Percentiles rank a stretch among this genome's conserved stretches.
Conservation (phyloP, 2,329 filamentous ascomycete genomes). For the Biscogniauxia mediterranea region DNA sequence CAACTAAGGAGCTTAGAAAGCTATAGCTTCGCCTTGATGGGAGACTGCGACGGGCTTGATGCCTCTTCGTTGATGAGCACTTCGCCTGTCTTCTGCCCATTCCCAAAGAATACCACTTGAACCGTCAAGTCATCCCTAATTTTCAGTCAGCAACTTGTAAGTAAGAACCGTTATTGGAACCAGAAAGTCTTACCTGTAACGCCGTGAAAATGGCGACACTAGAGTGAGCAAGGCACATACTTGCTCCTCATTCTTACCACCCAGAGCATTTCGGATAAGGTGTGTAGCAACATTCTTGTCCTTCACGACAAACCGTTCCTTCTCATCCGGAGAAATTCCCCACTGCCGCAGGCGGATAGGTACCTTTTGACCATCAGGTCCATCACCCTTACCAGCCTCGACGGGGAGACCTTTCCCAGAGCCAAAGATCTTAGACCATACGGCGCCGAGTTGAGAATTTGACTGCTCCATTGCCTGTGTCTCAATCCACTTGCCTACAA, state of each 20-base stretch:
- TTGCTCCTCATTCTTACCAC: conserved; percentile 90
- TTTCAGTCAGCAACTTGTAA: conserved; percentile 17
- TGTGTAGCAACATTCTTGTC: conserved; percentile 97
- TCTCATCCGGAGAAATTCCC: conserved; percentile 72
- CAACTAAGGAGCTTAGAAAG: background rate
- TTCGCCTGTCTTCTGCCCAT: conserved; percentile 71
- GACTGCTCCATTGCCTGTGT: conserved; percentile 56
- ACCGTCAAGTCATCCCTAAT: conserved; percentile 89
- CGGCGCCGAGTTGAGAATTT: conserved; percentile 65
- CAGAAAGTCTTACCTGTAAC: conserved; percentile 70
- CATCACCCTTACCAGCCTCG: conserved; percentile 56
- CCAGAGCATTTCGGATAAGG: conserved; percentile 89
- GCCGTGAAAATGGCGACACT: conserved; percentile 83
- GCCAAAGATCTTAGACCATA: conserved; percentile 66
- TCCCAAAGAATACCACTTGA: conserved; percentile 97
- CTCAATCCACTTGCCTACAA: conserved; percentile 97
- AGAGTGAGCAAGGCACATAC: conserved; percentile 88
- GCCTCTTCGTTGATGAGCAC: conserved; percentile 86
- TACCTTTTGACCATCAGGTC: conserved; percentile 70
- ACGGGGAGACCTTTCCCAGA: conserved; percentile 66
- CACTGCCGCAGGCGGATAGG: conserved; percentile 91
- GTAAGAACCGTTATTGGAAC: background rate
- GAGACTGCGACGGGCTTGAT: conserved; percentile 54
- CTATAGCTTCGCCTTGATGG: conserved; percentile 35
- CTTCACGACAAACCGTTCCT: conserved; percentile 85